These are phyloP conservation scores for Colletotrichum eremochloae DNA, from an alignment of 2,329 filamentous ascomycete genomes.

Conservation along the genomic window DNA sequence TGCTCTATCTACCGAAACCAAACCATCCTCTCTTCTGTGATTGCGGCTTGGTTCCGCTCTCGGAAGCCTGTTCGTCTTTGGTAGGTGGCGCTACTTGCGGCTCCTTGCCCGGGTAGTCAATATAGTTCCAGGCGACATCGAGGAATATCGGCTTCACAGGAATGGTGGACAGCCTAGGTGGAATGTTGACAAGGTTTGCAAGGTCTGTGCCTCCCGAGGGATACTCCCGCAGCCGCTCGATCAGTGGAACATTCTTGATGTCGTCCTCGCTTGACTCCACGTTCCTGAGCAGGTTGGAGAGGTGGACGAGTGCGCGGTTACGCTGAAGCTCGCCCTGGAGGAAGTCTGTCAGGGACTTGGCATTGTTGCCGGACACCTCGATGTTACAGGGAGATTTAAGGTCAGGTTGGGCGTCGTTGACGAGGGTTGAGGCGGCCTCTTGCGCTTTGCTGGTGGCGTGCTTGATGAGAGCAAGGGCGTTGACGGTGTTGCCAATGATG, in stretches of 20 bases:
- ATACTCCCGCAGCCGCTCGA: slow-evolving; percentile 83
- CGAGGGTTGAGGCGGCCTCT: slow-evolving; percentile 62
- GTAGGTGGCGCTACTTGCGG: slow-evolving; percentile 46
- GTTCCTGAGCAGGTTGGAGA: slow-evolving; percentile 73
- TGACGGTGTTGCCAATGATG: slow-evolving; percentile 77
- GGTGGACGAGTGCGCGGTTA: slow-evolving; percentile 86
- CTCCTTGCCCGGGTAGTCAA: slow-evolving; percentile 83
- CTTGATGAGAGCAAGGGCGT: slow-evolving; percentile 87
- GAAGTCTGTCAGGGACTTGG: slow-evolving; percentile 69
- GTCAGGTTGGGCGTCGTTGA: slow-evolving; percentile 42
- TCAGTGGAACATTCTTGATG: slow-evolving; percentile 68
- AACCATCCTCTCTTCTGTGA: slow-evolving; percentile 82
- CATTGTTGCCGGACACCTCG: slow-evolving; percentile 71
- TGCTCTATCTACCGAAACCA: slow-evolving; percentile 71
- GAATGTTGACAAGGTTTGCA: slow-evolving; percentile 86
- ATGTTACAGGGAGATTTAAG: slow-evolving; percentile 72
- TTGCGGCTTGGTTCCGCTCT: slow-evolving; percentile 54
- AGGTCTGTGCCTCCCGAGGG: slow-evolving; percentile 79
- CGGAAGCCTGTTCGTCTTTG: slow-evolving; percentile 36
- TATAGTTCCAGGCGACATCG: slow-evolving; percentile 98
- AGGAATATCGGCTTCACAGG: slow-evolving; percentile 96
- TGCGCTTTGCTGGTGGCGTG: slow-evolving; percentile 75
- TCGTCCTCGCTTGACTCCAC: slow-evolving; percentile 58
- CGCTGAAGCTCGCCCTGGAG: slow-evolving; percentile 82
- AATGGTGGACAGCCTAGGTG: slow-evolving; percentile 84